phyloP scores from a whole-genome alignment of 2,329 filamentous ascomycete species.

The Colletotrichum limetticola region DNA sequence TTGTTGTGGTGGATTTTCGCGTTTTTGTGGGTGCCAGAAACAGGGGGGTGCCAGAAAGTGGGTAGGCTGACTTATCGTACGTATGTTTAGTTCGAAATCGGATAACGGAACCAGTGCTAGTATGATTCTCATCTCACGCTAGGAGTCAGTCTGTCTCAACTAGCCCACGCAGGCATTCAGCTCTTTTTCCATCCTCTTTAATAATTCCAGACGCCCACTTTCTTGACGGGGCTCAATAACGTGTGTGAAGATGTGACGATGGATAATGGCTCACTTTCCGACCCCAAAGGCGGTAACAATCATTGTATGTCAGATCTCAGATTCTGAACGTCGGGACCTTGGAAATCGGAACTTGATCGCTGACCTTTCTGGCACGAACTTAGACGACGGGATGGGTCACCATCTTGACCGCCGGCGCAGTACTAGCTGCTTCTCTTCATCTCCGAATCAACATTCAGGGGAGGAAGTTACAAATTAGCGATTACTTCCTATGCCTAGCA shows the following conservation, averaged over 20 bases:
- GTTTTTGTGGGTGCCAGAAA: too few relatives aligned
- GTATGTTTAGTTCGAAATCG: background rate
- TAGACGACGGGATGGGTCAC: conserved; percentile 30
- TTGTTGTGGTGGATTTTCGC: too few relatives aligned
- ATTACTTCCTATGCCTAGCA: conserved; percentile 25
- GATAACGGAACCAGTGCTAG: conserved; percentile 14
- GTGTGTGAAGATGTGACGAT: conserved; percentile 15
- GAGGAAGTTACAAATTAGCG: conserved; percentile 15
- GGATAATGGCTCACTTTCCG: conserved; percentile 32
- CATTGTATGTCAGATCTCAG: conserved; percentile 18
- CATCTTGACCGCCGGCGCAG: conserved; percentile 28
- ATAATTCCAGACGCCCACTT: conserved; percentile 2
- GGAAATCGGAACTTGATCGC: background rate
- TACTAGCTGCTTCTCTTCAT: conserved; percentile 28
- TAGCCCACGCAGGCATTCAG: conserved; percentile 7
- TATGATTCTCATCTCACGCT: conserved; percentile 2
- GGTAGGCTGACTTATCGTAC: too few relatives aligned
- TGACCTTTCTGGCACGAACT: background rate
- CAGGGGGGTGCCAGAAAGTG: too few relatives aligned
- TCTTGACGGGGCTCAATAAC: too few relatives aligned
- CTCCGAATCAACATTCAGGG: conserved; percentile 31
- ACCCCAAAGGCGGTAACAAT: conserved; percentile 34
- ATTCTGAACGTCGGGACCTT: background rate
- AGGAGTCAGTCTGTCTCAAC: conserved; percentile 20
- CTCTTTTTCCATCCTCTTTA: background rate